Conservation (phyloP, 176 grass and related monocot genomes). For the Hordeum marinum region DNA sequence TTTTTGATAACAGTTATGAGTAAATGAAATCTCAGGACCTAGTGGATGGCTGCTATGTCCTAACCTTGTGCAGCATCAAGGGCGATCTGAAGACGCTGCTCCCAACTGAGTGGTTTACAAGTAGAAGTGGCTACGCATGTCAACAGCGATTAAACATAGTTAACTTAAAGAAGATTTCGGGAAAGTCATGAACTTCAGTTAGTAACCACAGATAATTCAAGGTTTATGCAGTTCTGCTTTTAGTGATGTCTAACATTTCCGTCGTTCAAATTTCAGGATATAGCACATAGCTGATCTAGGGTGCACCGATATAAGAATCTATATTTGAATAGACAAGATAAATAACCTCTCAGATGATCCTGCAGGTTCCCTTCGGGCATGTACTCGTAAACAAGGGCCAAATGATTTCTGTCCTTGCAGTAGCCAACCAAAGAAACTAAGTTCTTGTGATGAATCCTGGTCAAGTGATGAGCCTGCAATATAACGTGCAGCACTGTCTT, state of each 20-base stretch:
- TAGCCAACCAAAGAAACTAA: slow-evolving; percentile 65
- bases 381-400: slow-evolving; percentile 49
- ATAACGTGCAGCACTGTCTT: neutral
- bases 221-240: neutral
- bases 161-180: slow-evolving; percentile 1
- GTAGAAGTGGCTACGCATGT: neutral
- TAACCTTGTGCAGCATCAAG: slow-evolving; percentile 50
- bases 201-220: neutral
- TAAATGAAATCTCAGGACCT: slow-evolving; percentile 2
- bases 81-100: slow-evolving; percentile 41
- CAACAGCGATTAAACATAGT: neutral
- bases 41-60: neutral
- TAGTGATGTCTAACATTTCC: neutral
- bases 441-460: slow-evolving; percentile 65
- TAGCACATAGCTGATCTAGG: neutral
- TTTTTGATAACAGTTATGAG: no score
- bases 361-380: slow-evolving; percentile 36
- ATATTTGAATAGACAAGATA: neutral
- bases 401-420: slow-evolving; percentile 47
- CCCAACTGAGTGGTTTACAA: slow-evolving; percentile 31
- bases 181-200: neutral
- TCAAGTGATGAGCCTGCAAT: slow-evolving; percentile 46
- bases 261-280: neutral
- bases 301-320: neutral
- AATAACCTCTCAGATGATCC: slow-evolving; percentile 44